These are phyloP conservation scores for Aspergillus sclerotioniger DNA, from an alignment of 495 filamentous ascomycete species.

Conservation along the genomic window DNA sequence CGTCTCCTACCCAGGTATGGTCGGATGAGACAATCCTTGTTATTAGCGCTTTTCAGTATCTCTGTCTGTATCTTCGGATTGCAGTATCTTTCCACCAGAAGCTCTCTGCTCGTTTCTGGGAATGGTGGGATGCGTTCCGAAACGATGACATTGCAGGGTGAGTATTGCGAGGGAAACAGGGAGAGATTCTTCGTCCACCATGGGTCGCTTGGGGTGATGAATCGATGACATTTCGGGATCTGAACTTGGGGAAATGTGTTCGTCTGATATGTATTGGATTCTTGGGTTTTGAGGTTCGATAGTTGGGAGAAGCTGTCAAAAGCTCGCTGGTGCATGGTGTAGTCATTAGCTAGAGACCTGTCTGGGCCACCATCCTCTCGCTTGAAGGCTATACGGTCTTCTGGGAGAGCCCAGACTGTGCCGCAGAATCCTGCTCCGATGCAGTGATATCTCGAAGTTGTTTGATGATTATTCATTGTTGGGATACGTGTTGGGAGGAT, in stretches of 20 bases:
- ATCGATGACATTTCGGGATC: slow-evolving; percentile 21
- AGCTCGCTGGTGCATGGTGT: slow-evolving; percentile 28
- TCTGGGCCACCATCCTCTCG: slow-evolving; percentile 36
- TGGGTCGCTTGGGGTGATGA: slow-evolving; percentile 22
- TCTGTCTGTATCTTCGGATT: slow-evolving; percentile 14
- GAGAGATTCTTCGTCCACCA: slow-evolving; percentile 34
- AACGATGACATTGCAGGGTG: slow-evolving; percentile 38
- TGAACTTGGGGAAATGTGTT: slow-evolving; percentile 13
- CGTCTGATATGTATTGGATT: not conserved
- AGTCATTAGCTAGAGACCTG: slow-evolving; percentile 36
- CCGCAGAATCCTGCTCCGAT: slow-evolving; percentile 30
- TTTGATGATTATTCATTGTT: not conserved
- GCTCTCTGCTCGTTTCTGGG: slow-evolving; percentile 18
- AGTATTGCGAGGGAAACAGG: slow-evolving; percentile 28
- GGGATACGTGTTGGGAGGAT: not conserved
- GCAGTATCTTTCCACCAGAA: slow-evolving; percentile 36
- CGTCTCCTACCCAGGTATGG: slow-evolving; percentile 44
- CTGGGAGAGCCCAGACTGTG: slow-evolving; percentile 28
- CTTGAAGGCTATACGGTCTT: slow-evolving; percentile 26
- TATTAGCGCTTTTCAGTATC: slow-evolving; percentile 29
- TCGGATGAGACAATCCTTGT: slow-evolving; percentile 45
- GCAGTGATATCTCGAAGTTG: not conserved
- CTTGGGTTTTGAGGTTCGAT: not conserved
- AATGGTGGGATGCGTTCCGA: slow-evolving; percentile 44
- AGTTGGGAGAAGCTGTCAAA: slow-evolving; percentile 11